Percentiles rank a stretch among this genome's conserved stretches.
phyloP scores from a whole-genome alignment of 1,284 basidiomycete genomes.

The Sutorius eximius region DNA sequence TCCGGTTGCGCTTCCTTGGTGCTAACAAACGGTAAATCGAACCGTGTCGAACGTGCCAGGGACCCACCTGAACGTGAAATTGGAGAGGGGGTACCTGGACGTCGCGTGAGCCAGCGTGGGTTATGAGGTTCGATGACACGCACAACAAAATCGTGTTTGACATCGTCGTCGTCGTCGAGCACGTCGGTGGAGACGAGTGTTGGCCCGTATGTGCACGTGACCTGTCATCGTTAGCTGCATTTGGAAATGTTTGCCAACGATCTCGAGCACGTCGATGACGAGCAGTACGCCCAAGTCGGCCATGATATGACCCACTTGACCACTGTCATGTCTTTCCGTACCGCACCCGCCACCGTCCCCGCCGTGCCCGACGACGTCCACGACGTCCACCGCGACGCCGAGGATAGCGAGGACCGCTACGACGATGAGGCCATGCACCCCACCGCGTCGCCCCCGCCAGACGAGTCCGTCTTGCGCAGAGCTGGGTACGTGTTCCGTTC shows the following conservation, averaged over 20 bases:
- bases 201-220: conserved; percentile 19
- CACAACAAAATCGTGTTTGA: conserved; percentile 77
- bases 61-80: conserved; percentile 78
- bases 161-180: conserved; percentile 43
- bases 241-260: background rate
- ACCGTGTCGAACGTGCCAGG: background rate
- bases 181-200: conserved; percentile 14
- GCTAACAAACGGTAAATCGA: conserved; percentile 39
- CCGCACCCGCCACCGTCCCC: background rate
- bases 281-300: background rate
- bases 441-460: conserved; percentile 29
- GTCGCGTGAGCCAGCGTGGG: conserved; percentile 1
- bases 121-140: conserved; percentile 30
- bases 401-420: background rate
- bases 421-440: conserved; percentile 23
- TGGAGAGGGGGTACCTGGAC: conserved; percentile 76
- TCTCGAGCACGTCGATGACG: background rate
- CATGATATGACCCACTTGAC: conserved; percentile 3
- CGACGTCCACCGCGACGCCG: background rate
- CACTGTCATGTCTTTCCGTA: conserved; percentile 14
- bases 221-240: conserved; percentile 9
- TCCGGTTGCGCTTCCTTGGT: conserved; percentile 95
- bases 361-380: conserved; percentile 1
- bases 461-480: conserved; percentile 46
- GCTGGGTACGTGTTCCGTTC: conserved; percentile 44